Evolutionary conservation across 2,329 filamentous ascomycete genomes (phyloP), one percentile per base, ranked within the genome.

Genomic region (Periconia sp.): DNA sequence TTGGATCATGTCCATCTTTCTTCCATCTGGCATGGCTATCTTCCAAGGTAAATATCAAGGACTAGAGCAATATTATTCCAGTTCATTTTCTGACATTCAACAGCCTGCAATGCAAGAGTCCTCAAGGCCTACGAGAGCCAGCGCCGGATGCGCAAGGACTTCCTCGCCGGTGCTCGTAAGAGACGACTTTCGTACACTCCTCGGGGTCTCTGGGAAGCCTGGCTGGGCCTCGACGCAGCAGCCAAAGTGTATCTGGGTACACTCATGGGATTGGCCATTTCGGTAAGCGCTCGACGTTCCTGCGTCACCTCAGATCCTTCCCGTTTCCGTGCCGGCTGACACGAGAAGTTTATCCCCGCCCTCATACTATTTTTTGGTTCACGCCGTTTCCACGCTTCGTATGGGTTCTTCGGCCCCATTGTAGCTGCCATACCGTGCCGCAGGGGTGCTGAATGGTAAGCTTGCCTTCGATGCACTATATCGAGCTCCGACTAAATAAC

Each of bases 381-480:
- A 1, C 79, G 78, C 37, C 85, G 85, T 48, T 88, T 86, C 55
- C 85, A 88, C 58, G 61, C 50, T 1, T 44, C 70, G 10, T 77
- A 76, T 4, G 86, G 83, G 33, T 79, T 82, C 11, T 76, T 77
- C 49, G 77, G 82, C 29, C 68, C 75, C 33, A 26, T 74, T 40
- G 69, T 73, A 16, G 65, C 70, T 25, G 76, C 77, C 52, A 65
- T 69, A 36, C 46, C 61, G 44, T 76, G 70, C 52, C 61, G 76
- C 51, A 54, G 66, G 44, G 85, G 86, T 7, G 85, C 80, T 76
- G 86, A 89, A 71, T 89, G 86, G 85, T 80, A 66, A 34, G 59
- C 50, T 1, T 6, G 24, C 5, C n/a, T 13, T 56, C 40, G 4
- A 12, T 1, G 8, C 8, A 31, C n/a, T 15, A 15, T 8, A 6